Evolutionary conservation across 176 grass and related monocot species (phyloP).

Genomic region (Phragmites australis): DNA sequence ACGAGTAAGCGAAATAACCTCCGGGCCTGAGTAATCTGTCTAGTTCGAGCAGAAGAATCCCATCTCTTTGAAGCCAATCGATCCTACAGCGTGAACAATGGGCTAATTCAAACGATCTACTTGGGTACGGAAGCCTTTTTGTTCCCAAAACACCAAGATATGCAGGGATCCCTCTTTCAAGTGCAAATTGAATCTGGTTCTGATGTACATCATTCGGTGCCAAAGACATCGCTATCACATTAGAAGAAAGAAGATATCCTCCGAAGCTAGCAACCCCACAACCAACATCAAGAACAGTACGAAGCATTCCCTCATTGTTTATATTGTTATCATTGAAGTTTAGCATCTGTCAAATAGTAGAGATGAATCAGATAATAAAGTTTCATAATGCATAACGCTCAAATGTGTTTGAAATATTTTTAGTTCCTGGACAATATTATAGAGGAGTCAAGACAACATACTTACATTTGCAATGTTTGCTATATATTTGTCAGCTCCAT

Average conservation of each 20-base stretch:
- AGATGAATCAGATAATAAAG: constrained; percentile 37
- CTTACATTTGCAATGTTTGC: constrained; percentile 91
- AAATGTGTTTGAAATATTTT: constrained; percentile 7
- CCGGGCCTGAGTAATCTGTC: constrained; percentile 95
- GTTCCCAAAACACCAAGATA: constrained; percentile 98
- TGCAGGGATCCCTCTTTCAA: constrained; percentile 97
- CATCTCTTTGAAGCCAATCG: constrained; percentile 97
- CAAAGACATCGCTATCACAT: constrained; percentile 93
- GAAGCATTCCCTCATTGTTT: constrained; percentile 89
- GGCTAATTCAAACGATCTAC: constrained; percentile 94
- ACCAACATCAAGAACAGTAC: constrained; percentile 93
- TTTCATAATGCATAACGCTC: background rate
- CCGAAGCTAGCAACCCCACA: constrained; percentile 99
- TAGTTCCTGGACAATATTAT: background rate
- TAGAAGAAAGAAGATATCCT: constrained; percentile 91
- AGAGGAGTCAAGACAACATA: background rate
- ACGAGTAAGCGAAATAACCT: constrained; percentile 98
- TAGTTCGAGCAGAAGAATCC: constrained; percentile 91
- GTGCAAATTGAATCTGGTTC: constrained; percentile 98
- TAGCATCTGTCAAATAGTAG: constrained; percentile 71
- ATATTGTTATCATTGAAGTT: constrained; percentile 82
- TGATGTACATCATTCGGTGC: constrained; percentile 99
- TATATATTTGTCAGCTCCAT: constrained; percentile 98
- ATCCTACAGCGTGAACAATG: constrained; percentile 98
- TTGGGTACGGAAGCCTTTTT: constrained; percentile 94